Conservation (phyloP, 2,329 filamentous ascomycete species). For the Pseudopithomyces chartarum region DNA sequence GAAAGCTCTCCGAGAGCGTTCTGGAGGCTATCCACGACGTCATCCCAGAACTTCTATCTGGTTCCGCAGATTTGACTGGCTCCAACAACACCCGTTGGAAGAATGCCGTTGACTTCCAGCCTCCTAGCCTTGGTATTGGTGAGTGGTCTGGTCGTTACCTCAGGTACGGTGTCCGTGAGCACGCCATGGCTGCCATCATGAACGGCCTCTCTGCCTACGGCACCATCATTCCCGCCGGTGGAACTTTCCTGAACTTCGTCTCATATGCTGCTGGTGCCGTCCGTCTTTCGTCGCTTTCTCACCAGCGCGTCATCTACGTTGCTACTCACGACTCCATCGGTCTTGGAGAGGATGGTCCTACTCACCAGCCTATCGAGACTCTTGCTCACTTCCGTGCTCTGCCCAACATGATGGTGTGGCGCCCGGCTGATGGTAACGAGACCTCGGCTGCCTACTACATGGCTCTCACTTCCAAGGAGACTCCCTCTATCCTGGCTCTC, state of each 20-base stretch:
- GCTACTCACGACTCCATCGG: conserved; percentile 99
- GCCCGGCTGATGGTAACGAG: conserved; percentile 98
- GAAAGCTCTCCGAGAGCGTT: conserved; percentile 95
- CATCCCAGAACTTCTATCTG: conserved; percentile 90
- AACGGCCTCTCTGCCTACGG: conserved; percentile 96
- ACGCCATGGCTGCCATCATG: conserved; percentile 89
- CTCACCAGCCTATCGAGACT: conserved; percentile 98
- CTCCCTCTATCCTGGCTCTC: conserved; percentile 89
- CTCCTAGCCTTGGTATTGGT: conserved; percentile 81
- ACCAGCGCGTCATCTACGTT: conserved; percentile 90
- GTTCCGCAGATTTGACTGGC: conserved; percentile 95
- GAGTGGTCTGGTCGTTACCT: conserved; percentile 91
- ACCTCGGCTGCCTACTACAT: conserved; percentile 97
- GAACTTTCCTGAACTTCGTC: conserved; percentile 99
- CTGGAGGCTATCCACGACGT: conserved; percentile 82
- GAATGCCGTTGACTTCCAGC: conserved; percentile 96
- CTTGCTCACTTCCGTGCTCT: conserved; percentile 97
- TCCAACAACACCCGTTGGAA: conserved; percentile 99
- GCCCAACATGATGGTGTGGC: conserved; percentile 99
- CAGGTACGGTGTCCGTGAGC: conserved; percentile 90
- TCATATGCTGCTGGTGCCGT: conserved; percentile 96
- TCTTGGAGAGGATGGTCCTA: conserved; percentile 97
- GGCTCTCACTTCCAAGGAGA: conserved; percentile 85
- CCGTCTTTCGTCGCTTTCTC: conserved; percentile 90
- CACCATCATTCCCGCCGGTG: conserved; percentile 88